Conservation (phyloP, 2,329 filamentous ascomycete species). For the Exophiala mesophila region DNA sequence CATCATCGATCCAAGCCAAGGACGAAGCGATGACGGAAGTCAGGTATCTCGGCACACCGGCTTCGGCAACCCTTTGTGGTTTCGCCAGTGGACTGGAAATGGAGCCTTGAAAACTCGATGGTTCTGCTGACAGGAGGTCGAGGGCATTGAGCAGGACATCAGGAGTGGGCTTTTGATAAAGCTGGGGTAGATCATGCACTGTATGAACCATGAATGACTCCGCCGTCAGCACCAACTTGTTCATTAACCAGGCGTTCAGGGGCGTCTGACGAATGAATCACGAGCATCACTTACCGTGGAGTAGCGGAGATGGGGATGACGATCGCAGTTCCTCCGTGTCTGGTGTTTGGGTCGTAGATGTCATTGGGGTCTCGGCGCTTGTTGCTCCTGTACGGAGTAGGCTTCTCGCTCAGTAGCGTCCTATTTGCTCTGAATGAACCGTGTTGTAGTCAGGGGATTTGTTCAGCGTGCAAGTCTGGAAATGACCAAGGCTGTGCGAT, state of each 20-base stretch:
- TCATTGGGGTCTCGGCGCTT: too few species aligned
- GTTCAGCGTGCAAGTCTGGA: too few species aligned
- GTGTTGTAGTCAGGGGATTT: too few species aligned
- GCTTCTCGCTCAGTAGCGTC: too few species aligned
- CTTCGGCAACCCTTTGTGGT: constrained; percentile 30
- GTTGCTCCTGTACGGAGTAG: too few species aligned
- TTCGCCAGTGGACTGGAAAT: constrained; percentile 29
- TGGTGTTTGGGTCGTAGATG: too few species aligned
- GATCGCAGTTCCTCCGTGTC: too few species aligned
- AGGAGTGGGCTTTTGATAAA: constrained; percentile 70
- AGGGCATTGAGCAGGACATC: constrained; percentile 61
- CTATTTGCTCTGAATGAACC: too few species aligned
- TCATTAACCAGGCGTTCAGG: too few species aligned
- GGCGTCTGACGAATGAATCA: too few species aligned
- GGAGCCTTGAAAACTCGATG: constrained; percentile 42
- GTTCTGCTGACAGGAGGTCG: constrained; percentile 60
- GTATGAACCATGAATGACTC: neutral
- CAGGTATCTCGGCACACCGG: constrained; percentile 42
- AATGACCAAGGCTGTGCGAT: too few species aligned
- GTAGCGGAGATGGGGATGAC: constrained; percentile 2
- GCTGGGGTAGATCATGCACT: constrained; percentile 72
- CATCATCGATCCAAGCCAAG: constrained; percentile 42
- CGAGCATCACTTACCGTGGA: constrained; percentile 23
- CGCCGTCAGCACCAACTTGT: neutral
- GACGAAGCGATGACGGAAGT: constrained; percentile 44